Evolutionary conservation across 345 rosid genomes (phyloP), one percentile per base, ranked within the genome.

Genomic region (Lenwebbia sp.): DNA sequence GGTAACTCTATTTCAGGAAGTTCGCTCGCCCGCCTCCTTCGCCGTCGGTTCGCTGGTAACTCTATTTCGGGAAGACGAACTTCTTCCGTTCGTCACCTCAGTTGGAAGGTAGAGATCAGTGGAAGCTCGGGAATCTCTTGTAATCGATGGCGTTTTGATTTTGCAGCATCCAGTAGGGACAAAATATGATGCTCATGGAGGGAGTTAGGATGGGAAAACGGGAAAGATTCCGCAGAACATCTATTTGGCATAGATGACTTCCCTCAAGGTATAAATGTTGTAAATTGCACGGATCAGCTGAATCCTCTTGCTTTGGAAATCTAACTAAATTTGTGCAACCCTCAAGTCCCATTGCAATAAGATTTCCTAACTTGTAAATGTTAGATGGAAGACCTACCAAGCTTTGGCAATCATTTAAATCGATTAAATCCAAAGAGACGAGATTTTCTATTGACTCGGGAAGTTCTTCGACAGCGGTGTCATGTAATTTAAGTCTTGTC

Each of bases 191-290:
- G 47, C 47, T 7, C 9, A 6, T 44, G 1, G 47, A 44, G 47
- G 47, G 9, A 44, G 6, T 8, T 1, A 44, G 44, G 44, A 41
- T 0, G 10, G 50, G 50, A 50, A 50, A 50, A 10, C 52, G 14
- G 52, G 52, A 50, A 50, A 50, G 13, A 12, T 50, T 50, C 13
- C 12, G 1, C 4, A 50, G 52, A 12, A 50, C 13, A 1, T 12
- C 52, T 50, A 0, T 12, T 50, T 12, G 4, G 52, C 14, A 60
- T 4, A 13, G 3, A n/a, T 60, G 2, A 28, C 74, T 13, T 60
- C 21, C 40, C 10, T 0, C 0, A 6, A 60, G 74, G 21, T 14
- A 0, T 14, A 28, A 60, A 2, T 0, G 0, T 3, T 2, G 4
- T 13, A 60, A 60, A 0, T 60, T 28, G 5, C 10, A 14, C 2